Evolutionary conservation across 306 rosid genomes (phyloP).

Genomic region (Glycine tomentella): DNA sequence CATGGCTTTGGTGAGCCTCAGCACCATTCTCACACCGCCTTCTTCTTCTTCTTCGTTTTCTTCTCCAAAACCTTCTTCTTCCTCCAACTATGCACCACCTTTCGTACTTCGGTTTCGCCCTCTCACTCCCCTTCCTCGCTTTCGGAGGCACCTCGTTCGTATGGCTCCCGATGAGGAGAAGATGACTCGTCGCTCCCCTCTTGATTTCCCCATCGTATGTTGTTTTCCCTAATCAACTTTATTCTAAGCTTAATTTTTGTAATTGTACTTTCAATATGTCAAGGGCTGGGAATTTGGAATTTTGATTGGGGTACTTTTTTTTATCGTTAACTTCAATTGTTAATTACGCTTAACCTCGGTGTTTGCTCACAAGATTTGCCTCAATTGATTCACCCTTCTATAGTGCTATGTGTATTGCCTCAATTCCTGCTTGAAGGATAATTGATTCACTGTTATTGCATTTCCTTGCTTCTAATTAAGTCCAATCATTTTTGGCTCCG

Average conservation of each 20-base stretch:
- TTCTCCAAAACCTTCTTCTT: constrained; percentile 31
- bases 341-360: neutral
- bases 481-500: neutral
- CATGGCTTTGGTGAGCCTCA: constrained; percentile 62
- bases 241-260: neutral
- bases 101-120: constrained; percentile 27
- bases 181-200: constrained; percentile 85
- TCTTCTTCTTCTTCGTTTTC: constrained; percentile 32
- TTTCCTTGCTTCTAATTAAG: neutral
- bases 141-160: constrained; percentile 58
- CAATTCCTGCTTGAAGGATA: neutral
- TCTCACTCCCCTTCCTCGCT: constrained; percentile 26
- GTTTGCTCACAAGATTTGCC: too few relatives aligned
- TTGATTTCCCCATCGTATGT: constrained; percentile 77
- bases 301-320: neutral
- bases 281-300: neutral
- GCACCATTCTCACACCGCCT: neutral
- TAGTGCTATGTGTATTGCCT: neutral
- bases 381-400: neutral
- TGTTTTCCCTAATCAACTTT: neutral
- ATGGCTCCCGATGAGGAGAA: constrained; percentile 93
- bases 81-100: neutral
- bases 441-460: constrained; percentile 4
- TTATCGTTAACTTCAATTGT: neutral
- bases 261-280: too few relatives aligned